phyloP scores from a whole-genome alignment of 2,329 filamentous ascomycete species.

The Periconia digitata region DNA sequence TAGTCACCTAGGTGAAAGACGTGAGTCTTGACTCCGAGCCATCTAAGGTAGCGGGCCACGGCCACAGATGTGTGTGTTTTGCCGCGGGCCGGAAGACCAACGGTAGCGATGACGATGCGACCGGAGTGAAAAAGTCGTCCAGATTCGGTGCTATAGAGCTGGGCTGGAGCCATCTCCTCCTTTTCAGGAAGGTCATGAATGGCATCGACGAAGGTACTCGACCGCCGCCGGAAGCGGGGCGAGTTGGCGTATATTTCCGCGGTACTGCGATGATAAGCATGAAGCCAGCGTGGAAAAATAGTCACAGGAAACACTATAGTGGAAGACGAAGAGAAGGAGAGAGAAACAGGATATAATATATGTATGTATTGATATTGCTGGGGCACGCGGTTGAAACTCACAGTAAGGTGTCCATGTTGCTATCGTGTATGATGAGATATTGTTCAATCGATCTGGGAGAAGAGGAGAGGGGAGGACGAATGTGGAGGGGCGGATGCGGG shows the following conservation, averaged over 20 bases:
- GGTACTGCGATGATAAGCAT: conserved; percentile 58
- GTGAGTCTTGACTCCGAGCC: conserved; percentile 96
- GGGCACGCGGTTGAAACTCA: conserved; percentile 46
- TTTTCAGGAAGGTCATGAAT: conserved; percentile 92
- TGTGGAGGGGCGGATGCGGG: conserved; percentile 5
- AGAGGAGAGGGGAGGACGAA: conserved; percentile 8
- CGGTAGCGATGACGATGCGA: conserved; percentile 94
- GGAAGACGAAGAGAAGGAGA: too few species aligned
- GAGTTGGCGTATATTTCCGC: conserved; percentile 91
- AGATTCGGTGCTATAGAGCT: conserved; percentile 97
- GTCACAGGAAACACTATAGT: too few species aligned
- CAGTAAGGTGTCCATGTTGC: conserved; percentile 63
- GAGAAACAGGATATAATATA: neutral
- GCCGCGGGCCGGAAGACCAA: conserved; percentile 89
- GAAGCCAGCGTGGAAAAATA: conserved; percentile 1
- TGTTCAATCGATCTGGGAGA: neutral
- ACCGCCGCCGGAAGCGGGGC: conserved; percentile 85
- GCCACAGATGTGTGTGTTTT: conserved; percentile 99
- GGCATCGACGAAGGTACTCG: conserved; percentile 94
- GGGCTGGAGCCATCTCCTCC: conserved; percentile 83
- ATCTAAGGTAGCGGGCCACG: conserved; percentile 88
- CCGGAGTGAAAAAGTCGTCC: conserved; percentile 96
- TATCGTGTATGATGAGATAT: conserved; percentile 6
- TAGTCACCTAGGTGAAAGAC: conserved; percentile 98
- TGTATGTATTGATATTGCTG: conserved; percentile 1